These are phyloP conservation scores for Vanderwaltozyma yarrowii DNA, from an alignment of 805 yeast species.

Conservation along the genomic window DNA sequence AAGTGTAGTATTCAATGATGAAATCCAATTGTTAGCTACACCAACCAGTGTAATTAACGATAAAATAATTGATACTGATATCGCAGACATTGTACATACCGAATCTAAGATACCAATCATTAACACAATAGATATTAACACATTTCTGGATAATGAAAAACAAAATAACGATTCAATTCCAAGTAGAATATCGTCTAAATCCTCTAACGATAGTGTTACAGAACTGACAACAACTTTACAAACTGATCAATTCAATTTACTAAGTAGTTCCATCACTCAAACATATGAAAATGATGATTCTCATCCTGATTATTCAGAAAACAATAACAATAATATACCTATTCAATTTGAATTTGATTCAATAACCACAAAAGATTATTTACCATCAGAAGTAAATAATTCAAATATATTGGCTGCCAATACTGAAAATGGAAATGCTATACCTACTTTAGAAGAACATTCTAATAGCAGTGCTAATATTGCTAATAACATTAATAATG, in stretches of 20 bases:
- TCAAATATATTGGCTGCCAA: too few relatives aligned
- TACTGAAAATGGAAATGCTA: too few relatives aligned
- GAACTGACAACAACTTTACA: not conserved
- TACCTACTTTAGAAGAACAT: too few relatives aligned
- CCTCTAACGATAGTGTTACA: not conserved
- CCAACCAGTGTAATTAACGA: not conserved
- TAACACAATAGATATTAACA: slow-evolving; percentile 1
- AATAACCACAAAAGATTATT: too few relatives aligned
- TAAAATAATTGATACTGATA: too few relatives aligned
- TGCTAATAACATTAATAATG: too few relatives aligned
- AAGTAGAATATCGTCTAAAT: not conserved
- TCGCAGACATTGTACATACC: not conserved
- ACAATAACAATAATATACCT: too few relatives aligned
- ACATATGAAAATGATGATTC: not conserved
- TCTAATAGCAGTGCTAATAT: too few relatives aligned
- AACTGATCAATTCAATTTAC: not conserved
- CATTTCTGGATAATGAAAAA: not conserved
- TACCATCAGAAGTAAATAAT: too few relatives aligned
- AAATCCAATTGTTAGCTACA: not conserved
- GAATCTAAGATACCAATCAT: slow-evolving; percentile 1
- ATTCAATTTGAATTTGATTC: too few relatives aligned
- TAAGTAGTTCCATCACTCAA: not conserved
- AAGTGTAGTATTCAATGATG: slow-evolving; percentile 1
- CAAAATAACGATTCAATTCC: not conserved
- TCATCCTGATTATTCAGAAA: too few relatives aligned